Evolutionary conservation across 805 yeast species (phyloP), one percentile per base, ranked within the genome.

Genomic region (Ogataea methanolica): DNA sequence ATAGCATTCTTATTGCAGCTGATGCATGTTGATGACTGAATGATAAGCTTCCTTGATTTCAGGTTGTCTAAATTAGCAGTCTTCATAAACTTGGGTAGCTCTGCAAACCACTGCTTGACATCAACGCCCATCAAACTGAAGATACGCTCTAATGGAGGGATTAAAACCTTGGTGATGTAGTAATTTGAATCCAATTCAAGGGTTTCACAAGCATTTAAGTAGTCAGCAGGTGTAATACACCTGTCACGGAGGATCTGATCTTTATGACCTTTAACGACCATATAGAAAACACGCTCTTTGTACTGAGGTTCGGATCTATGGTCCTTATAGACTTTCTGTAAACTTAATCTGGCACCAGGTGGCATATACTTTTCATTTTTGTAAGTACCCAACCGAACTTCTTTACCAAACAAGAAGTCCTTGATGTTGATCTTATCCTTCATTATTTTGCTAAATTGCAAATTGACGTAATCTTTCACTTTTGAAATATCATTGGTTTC

Each of bases 361-460:
- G 99, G 99, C 2, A 89, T 76, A 44, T 80, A 75, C 14, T 72
- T 70, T 33, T 80, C 85, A 52, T 79, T 82, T 60, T 86, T 86
- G 62, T 94, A 94, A 0, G 84, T 74, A 0, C 98, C 98, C 41
- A 89, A 69, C 47, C 85, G 75, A 3, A 94, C 97, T 56, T 87
- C 96, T 59, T 87, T 88, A 2, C 96, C 91, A 70, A 94, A 94
- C 58, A 96, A 85, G 60, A 90, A 89, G 62, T 94, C 97, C 51
- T 83, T 84, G 14, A 89, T 69, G 0, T 85, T 75, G 1, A 88
- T 79, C 23, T 77, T 75, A 43, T 83, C 86, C n/a, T 62, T 60
- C 48, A 80, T 66, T 1, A 94, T 79, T 53, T 84, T 84, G 23
- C 63, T 58, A 67, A 94, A 92, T 55, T 91, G 88, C 1, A 66